Evolutionary conservation across 2,329 filamentous ascomycete species (phyloP).

Genomic region (Alternaria consortialis): DNA sequence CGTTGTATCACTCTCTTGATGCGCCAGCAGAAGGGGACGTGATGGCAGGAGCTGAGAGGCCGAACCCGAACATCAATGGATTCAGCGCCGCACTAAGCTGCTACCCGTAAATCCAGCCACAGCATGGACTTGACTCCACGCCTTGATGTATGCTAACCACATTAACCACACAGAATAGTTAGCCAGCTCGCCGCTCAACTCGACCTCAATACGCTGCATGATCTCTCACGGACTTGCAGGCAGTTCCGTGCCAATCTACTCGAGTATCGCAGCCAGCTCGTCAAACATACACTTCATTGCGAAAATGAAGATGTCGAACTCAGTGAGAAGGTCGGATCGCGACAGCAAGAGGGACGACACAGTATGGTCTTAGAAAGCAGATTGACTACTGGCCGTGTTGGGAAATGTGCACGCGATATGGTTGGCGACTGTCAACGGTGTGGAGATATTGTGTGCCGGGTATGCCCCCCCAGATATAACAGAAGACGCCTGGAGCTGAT

Average conservation of each 20-base stretch:
- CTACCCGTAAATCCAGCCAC: constrained; percentile 69
- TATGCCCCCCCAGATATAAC: constrained; percentile 55
- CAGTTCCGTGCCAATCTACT: constrained; percentile 80
- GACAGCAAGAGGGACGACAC: constrained; percentile 31
- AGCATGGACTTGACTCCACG: constrained; percentile 42
- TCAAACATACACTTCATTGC: constrained; percentile 81
- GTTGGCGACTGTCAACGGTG: constrained; percentile 85
- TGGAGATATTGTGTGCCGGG: constrained; percentile 79
- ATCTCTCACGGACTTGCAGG: constrained; percentile 82
- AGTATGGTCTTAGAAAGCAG: constrained; percentile 27
- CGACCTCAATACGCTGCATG: constrained; percentile 87
- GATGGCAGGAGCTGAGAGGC: constrained; percentile 42
- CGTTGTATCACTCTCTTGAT: constrained; percentile 39
- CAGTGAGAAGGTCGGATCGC: constrained; percentile 62
- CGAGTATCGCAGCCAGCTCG: constrained; percentile 77
- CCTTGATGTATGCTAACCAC: constrained; percentile 42
- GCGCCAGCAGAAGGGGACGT: constrained; percentile 15
- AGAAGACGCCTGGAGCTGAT: constrained; percentile 23
- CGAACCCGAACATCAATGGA: constrained; percentile 65
- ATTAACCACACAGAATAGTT: constrained; percentile 69
- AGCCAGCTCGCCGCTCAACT: constrained; percentile 77
- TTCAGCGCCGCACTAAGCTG: constrained; percentile 71
- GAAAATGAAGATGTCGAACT: constrained; percentile 70
- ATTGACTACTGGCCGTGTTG: constrained; percentile 72
- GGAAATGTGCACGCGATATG: constrained; percentile 85